These are phyloP conservation scores for Venturiaceae sp. DNA, from an alignment of 2,329 filamentous ascomycete species.

Conservation along the genomic window DNA sequence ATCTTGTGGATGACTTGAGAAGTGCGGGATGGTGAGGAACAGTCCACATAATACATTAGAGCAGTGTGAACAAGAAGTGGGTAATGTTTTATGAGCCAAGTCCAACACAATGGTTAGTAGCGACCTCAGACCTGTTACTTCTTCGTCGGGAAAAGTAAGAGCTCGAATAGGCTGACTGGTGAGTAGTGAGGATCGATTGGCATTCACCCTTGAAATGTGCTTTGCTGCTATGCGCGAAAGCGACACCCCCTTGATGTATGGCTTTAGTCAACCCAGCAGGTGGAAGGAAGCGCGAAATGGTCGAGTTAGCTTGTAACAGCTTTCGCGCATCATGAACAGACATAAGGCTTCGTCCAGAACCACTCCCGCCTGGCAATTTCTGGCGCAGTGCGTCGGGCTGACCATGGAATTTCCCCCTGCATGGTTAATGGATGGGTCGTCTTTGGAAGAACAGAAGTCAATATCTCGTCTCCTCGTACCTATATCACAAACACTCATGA, in stretches of 20 bases:
- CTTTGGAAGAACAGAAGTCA: not conserved
- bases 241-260: not conserved
- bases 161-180: not conserved
- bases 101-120: too few species aligned
- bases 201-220: not conserved
- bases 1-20: too few species aligned
- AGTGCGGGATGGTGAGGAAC: too few species aligned
- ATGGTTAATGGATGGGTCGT: not conserved
- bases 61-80: too few species aligned
- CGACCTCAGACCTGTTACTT: too few species aligned
- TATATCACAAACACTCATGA: not conserved
- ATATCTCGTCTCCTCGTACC: not conserved
- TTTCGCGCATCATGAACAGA: not conserved
- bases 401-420: too few species aligned
- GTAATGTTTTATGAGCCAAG: too few species aligned
- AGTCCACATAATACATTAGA: too few species aligned
- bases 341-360: not conserved
- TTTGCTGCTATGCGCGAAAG: not conserved
- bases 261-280: not conserved
- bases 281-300: too few species aligned
- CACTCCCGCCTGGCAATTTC: not conserved
- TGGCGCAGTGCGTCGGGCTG: not conserved
- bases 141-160: not conserved
- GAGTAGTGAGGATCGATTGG: not conserved
- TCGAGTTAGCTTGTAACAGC: not conserved